Base-by-base conservation (phyloP, 1,284 basidiomycete species). In the Neotropicomus parvogracilis region DNA sequence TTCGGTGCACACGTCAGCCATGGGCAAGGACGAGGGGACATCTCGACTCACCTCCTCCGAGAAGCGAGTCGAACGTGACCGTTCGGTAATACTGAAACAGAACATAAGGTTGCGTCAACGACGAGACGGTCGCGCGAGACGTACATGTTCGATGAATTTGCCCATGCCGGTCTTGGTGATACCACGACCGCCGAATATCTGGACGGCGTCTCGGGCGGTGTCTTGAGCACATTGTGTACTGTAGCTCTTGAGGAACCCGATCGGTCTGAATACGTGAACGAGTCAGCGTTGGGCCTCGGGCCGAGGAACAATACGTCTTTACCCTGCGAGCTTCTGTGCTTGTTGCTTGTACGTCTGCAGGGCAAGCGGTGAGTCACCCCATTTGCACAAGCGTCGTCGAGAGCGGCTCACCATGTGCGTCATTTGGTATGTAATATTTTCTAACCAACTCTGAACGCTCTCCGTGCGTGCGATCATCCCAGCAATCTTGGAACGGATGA, bases 341-440 rank as follows among this genome's bases (percentile, higher is more conserved):
- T 81, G 80, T 50, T 81, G 70, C 55, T 77, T 79, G 58, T 81
- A 81, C 20, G 74, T 72, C 78, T 71, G 46, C 62, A 10, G 37
- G 37, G 36, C 8, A 6, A 40, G 6, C 3, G 3, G 26, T 56
- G 17, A 57, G 43, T 34, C 11, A 42, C 32, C 31, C 7, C 14
- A 17, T 33, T 14, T 28, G 28, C 26, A 7, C 16, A 11, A 40
- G 16, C 6, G 24, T 28, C 47, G 39, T 28, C 47, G 39, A 8
- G 13, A 12, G 34, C 34, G 27, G 46, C 64, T 44, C 17, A 79
- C 80, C 90, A 93, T 93, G 59, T 93, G 84, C 64, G 79, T 83
- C 93, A 95, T 95, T 69, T 95, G 93, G 66, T 86, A 83, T 0
- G 92, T 95, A 53, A 95, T 73, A 62, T 81, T 87, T 71, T 97